Base-by-base conservation (phyloP, 345 rosid species). In the Erysimum cheiranthoides region DNA sequence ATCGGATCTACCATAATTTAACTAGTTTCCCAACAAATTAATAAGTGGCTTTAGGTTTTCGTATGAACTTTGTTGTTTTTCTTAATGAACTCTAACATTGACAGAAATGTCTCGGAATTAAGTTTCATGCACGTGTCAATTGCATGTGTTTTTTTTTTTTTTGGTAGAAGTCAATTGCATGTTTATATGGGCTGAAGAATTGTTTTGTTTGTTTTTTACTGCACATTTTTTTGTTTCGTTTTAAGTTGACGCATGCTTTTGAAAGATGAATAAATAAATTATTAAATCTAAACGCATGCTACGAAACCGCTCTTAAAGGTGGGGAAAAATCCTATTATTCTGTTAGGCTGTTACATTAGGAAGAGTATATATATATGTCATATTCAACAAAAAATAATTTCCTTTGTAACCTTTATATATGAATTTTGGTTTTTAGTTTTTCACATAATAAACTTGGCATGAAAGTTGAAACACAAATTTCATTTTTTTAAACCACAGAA, bases 101-200 rank as follows among this genome's bases (percentile, higher is more conserved):
- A 69, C 79, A 43, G 31, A 27, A 3, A 69, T 53, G 42, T 52
- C 12, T 46, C 10, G 43, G 13, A 45, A 13, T 54, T 71, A 58
- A 76, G 30, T 39, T 69, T 21, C 65, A 34, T 70, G 71, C 80
- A 77, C 75, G 80, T 77, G 80, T 77, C 80, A 54, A 56, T 30
- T 46, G 68, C 68, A 56, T n/a, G 66, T 46, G n/a, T n/a, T n/a
- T n/a, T n/a, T n/a, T n/a, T n/a, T n/a, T n/a, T n/a, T n/a, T n/a
- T n/a, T n/a, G n/a, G n/a, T n/a, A n/a, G n/a, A n/a, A n/a, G 80
- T 77, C 80, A 54, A 56, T 30, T 46, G 68, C 68, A 56, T n/a
- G 66, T 46, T 61, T 38, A 35, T 53, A 35, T 35, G 62, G 56
- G 16, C 3, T 32, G 35, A n/a, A 16, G 50, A 32, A 62, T 40